These are phyloP conservation scores for Rubia tinctorum DNA, from an alignment of 305 asterid genomes.

Conservation along the genomic window DNA sequence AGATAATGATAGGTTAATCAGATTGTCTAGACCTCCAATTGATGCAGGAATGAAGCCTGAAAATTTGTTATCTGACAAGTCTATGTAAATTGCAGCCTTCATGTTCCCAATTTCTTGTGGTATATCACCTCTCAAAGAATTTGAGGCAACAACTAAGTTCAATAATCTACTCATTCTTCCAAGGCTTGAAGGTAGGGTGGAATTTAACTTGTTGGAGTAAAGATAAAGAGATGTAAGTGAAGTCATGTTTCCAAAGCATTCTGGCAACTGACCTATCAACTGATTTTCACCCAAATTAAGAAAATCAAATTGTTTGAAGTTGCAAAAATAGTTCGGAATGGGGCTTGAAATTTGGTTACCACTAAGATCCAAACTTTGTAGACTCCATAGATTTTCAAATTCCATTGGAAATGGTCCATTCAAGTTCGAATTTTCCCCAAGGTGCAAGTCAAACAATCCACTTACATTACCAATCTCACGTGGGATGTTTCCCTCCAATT, in stretches of 20 bases:
- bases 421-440: constrained; percentile 16
- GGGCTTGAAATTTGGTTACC: constrained; percentile 14
- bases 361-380: background rate
- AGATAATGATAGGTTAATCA: constrained; percentile 12
- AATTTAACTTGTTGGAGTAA: background rate
- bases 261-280: background rate
- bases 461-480: constrained; percentile 31
- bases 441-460: constrained; percentile 15
- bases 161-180: background rate
- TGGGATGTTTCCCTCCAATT: constrained; percentile 25
- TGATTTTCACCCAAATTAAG: background rate
- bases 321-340: constrained; percentile 19
- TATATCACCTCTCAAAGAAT: constrained; percentile 11
- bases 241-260: background rate
- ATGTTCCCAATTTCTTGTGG: constrained; percentile 15
- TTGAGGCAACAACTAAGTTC: background rate
- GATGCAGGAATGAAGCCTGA: constrained; percentile 4
- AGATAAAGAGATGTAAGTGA: background rate
- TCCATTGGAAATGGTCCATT: constrained; percentile 20
- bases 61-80: background rate
- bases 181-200: constrained; percentile 3
- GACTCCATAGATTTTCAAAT: background rate
- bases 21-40: constrained; percentile 7
- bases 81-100: background rate
- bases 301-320: background rate